Evolutionary conservation across 352 stramenopile species (phyloP).

Genomic region (Globisporangium viniferum): DNA sequence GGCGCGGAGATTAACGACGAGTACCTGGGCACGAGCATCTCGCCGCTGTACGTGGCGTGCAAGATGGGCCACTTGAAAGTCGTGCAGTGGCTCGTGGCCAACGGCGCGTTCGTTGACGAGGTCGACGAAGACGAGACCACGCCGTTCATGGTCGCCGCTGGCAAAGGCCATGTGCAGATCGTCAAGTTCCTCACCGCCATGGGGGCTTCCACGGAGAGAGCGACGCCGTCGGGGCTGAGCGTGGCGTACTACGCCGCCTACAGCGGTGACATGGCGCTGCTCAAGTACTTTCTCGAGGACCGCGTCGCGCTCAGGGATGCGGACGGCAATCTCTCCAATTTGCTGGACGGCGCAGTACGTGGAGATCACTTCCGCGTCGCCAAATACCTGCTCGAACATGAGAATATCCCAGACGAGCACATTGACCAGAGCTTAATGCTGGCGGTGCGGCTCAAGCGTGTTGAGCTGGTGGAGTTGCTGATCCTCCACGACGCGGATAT

Average conservation of each 20-base stretch:
- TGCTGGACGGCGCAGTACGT: constrained; percentile 11
- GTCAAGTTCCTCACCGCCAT: neutral
- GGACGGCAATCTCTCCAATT: constrained; percentile 1
- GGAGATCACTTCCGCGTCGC: neutral
- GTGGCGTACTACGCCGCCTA: constrained; percentile 12
- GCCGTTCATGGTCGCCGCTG: constrained; percentile 14
- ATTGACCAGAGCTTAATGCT: constrained; percentile 6
- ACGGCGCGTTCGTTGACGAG: constrained; percentile 8
- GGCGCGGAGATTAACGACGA: constrained; percentile 4
- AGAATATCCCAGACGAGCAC: constrained; percentile 5
- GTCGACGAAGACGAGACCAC: constrained; percentile 11
- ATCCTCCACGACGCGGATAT: constrained; percentile 3
- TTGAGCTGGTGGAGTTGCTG: constrained; percentile 7
- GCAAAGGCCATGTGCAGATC: constrained; percentile 6
- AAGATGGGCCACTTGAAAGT: constrained; percentile 13
- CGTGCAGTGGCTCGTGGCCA: constrained; percentile 9
- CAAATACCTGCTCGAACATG: constrained; percentile 6
- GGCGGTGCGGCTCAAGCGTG: constrained; percentile 3
- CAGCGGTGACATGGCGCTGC: constrained; percentile 3
- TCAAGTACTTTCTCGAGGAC: constrained; percentile 6
- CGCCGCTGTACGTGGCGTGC: constrained; percentile 12
- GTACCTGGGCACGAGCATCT: neutral
- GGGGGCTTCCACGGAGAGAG: neutral
- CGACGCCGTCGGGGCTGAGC: constrained; percentile 10
- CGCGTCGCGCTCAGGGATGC: neutral